Percentiles rank a stretch among this genome's conserved stretches.
These are phyloP conservation scores for Ceratocystis diversiconidia DNA, from an alignment of 2,329 filamentous ascomycete genomes.

Conservation along the genomic window DNA sequence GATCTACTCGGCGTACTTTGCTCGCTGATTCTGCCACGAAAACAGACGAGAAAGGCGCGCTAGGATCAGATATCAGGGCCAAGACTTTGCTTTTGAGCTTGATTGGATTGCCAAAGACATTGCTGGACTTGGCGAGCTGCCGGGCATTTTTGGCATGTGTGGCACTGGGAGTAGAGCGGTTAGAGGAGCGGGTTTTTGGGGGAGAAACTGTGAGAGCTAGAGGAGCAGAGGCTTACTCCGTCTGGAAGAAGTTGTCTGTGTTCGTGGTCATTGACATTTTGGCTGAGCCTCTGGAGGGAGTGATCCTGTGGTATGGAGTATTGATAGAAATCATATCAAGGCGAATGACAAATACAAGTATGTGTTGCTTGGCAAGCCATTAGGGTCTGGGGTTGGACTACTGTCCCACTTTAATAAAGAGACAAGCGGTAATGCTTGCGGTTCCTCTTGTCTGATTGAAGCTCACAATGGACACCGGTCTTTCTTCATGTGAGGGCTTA, in stretches of 20 bases:
- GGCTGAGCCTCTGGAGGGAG: background rate
- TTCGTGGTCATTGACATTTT: constrained; percentile 39
- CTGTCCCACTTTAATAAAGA: no score
- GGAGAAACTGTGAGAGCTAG: background rate
- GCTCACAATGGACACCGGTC: no score
- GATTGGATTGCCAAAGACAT: constrained; percentile 71
- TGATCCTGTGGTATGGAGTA: background rate
- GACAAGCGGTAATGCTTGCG: no score
- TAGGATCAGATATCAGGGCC: constrained; percentile 54
- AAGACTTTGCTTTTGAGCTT: constrained; percentile 74
- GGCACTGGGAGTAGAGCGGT: constrained; percentile 29
- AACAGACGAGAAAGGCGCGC: constrained; percentile 41
- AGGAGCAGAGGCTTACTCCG: constrained; percentile 50
- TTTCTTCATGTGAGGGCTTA: no score
- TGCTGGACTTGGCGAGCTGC: constrained; percentile 56
- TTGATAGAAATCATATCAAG: no score
- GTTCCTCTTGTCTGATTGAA: no score
- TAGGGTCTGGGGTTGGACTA: no score
- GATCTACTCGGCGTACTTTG: constrained; percentile 54
- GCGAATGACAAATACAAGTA: no score
- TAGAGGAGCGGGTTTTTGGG: background rate
- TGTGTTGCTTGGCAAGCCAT: no score
- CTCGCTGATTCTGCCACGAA: constrained; percentile 84
- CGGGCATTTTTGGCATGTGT: constrained; percentile 37
- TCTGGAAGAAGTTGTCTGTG: constrained; percentile 80